These are phyloP conservation scores for Rosa hybrid DNA, from an alignment of 331 rosid genomes.

Conservation along the genomic window DNA sequence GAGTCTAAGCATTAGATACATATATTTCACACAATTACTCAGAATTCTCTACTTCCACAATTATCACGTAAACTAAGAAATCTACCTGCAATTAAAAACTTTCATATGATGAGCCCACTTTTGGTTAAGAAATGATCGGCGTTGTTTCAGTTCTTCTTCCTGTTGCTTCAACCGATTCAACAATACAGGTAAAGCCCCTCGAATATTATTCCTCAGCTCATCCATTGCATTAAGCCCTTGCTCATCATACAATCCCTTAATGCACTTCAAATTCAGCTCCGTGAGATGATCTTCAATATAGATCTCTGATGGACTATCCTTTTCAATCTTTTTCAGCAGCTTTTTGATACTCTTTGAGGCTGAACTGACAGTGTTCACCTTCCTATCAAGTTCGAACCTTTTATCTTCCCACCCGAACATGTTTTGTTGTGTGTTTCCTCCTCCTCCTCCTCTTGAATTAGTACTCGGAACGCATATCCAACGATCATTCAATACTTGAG, in stretches of 20 bases:
- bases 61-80: neutral
- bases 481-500: slow-evolving; percentile 68
- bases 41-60: neutral
- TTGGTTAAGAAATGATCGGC: slow-evolving; percentile 68
- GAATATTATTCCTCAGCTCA: slow-evolving; percentile 67
- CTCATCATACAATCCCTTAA: slow-evolving; percentile 80
- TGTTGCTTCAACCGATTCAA: slow-evolving; percentile 83
- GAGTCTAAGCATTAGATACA: neutral
- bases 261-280: slow-evolving; percentile 75
- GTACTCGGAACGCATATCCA: slow-evolving; percentile 57
- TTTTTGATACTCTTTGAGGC: neutral
- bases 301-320: neutral
- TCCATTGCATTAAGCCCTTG: slow-evolving; percentile 88
- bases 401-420: slow-evolving; percentile 8
- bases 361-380: neutral
- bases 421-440: neutral
- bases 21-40: neutral
- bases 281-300: slow-evolving; percentile 20
- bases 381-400: neutral
- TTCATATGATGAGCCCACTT: slow-evolving; percentile 57
- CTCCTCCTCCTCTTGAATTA: neutral
- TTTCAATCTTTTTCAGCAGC: neutral
- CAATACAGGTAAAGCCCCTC: slow-evolving; percentile 81
- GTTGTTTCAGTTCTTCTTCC: slow-evolving; percentile 81
- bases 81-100: neutral